phyloP scores from a whole-genome alignment of 495 filamentous ascomycete genomes.

The Stereocaulon alpinum region DNA sequence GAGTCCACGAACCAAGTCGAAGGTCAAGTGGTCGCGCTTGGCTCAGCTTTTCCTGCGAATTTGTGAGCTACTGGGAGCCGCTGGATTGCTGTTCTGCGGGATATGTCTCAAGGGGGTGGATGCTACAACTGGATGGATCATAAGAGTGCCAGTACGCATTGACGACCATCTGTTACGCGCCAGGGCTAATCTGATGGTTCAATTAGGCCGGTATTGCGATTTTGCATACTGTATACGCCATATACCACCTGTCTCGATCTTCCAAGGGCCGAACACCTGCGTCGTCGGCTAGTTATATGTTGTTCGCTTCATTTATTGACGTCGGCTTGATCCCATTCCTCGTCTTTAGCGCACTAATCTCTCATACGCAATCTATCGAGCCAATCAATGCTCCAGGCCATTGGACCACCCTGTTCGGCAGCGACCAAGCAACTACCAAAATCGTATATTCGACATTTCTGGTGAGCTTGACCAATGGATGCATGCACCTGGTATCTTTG shows the following conservation, averaged over 20 bases:
- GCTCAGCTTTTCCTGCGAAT: conserved; percentile 57
- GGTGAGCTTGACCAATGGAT: conserved; percentile 46
- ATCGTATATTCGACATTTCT: conserved; percentile 57
- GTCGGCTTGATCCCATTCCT: conserved; percentile 65
- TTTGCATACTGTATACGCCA: conserved; percentile 58
- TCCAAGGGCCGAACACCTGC: conserved; percentile 57
- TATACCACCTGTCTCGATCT: conserved; percentile 63
- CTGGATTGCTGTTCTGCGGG: conserved; percentile 60
- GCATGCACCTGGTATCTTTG: conserved; percentile 60
- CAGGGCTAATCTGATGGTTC: conserved; percentile 6
- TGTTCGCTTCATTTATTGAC: conserved; percentile 68
- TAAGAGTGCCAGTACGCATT: conserved; percentile 61
- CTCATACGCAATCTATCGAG: conserved; percentile 39
- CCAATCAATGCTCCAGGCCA: conserved; percentile 34
- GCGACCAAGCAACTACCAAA: conserved; percentile 35
- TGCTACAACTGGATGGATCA: conserved; percentile 55
- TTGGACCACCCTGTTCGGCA: conserved; percentile 54
- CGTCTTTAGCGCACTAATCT: conserved; percentile 54
- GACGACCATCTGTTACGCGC: neutral
- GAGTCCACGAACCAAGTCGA: conserved; percentile 55
- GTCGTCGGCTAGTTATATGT: conserved; percentile 73
- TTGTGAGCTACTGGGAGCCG: conserved; percentile 52
- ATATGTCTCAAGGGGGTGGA: conserved; percentile 62
- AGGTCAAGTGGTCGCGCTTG: conserved; percentile 53
- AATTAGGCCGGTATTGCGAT: conserved; percentile 60